Evolutionary conservation across 208 protist genomes (phyloP).

Genomic region (Crithidia bombi): DNA sequence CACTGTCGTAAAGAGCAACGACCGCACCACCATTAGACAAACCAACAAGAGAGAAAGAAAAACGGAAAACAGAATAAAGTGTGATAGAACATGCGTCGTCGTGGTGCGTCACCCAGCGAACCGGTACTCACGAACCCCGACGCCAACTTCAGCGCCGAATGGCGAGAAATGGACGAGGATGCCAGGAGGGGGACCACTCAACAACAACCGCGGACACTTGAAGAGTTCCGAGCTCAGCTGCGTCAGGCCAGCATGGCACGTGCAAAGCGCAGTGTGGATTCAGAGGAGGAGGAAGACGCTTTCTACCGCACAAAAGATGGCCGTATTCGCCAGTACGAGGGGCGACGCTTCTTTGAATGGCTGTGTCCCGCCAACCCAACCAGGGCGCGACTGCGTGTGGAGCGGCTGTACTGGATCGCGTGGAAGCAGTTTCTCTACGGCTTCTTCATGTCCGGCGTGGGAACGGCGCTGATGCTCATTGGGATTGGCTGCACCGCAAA

Average conservation of each 20-base stretch:
- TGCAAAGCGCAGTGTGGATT: conserved; percentile 30
- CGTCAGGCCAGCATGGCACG: neutral
- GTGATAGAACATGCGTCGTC: conserved; percentile 26
- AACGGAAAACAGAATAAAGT: neutral
- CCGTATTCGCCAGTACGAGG: conserved; percentile 14
- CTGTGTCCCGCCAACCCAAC: conserved; percentile 55
- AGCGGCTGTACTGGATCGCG: conserved; percentile 77
- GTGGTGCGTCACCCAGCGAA: neutral
- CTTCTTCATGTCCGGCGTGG: conserved; percentile 73
- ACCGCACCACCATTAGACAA: too few relatives aligned
- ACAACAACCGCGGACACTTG: conserved; percentile 23
- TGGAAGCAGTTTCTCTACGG: conserved; percentile 65
- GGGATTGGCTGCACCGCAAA: conserved; percentile 35
- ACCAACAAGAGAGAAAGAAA: too few relatives aligned
- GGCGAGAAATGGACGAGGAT: conserved; percentile 17
- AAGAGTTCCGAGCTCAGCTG: conserved; percentile 34
- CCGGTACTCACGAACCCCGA: conserved; percentile 9
- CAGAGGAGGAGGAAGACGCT: conserved; percentile 55
- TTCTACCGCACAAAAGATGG: conserved; percentile 42
- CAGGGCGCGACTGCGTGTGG: conserved; percentile 58
- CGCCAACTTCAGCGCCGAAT: conserved; percentile 26
- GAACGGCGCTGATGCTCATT: conserved; percentile 49
- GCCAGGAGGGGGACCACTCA: neutral
- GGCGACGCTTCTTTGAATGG: conserved; percentile 49
- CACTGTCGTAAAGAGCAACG: too few relatives aligned